A percentile compares a stretch with the other conserved stretches of the same genome.
Evolutionary conservation across 805 yeast species (phyloP).

Genomic region (Candida corydali): DNA sequence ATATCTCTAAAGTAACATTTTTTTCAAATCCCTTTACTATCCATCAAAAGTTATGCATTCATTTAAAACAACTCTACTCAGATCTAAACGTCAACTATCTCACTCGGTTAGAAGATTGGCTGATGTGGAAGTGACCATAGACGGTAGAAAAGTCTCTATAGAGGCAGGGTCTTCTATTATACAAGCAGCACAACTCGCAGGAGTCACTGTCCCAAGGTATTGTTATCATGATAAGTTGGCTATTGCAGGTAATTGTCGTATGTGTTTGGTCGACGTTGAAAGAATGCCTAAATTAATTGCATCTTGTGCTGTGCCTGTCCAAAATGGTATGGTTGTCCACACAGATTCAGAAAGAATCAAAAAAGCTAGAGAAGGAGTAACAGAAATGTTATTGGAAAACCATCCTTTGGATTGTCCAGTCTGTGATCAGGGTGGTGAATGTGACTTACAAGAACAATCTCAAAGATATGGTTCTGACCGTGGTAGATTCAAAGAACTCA

Average conservation of each 20-base stretch:
- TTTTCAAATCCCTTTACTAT: too few relatives aligned
- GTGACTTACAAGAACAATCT: slow-evolving; percentile 87
- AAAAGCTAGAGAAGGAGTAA: slow-evolving; percentile 85
- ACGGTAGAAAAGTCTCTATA: slow-evolving; percentile 70
- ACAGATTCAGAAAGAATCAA: slow-evolving; percentile 75
- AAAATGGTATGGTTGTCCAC: slow-evolving; percentile 81
- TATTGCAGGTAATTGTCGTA: slow-evolving; percentile 89
- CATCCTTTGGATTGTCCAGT: slow-evolving; percentile 92
- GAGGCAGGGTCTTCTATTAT: slow-evolving; percentile 86
- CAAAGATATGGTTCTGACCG: slow-evolving; percentile 81
- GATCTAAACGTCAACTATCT: slow-evolving; percentile 18
- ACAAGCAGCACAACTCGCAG: slow-evolving; percentile 90
- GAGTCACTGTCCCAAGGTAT: slow-evolving; percentile 82
- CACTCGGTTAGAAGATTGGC: slow-evolving; percentile 27
- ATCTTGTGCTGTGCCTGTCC: slow-evolving; percentile 90
- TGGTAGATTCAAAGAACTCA: slow-evolving; percentile 76
- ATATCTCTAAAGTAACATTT: too few relatives aligned
- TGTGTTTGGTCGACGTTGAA: slow-evolving; percentile 89
- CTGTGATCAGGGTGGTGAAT: slow-evolving; percentile 93
- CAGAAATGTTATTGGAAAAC: slow-evolving; percentile 82
- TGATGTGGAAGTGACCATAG: slow-evolving; percentile 57
- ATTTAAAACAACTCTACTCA: slow-evolving; percentile 17
- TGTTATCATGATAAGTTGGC: slow-evolving; percentile 90
- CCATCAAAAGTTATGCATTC: slow-evolving; percentile 10
- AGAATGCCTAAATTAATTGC: slow-evolving; percentile 88